Conservation (phyloP, 2,329 filamentous ascomycete species). For the Zymoseptoria tritici region DNA sequence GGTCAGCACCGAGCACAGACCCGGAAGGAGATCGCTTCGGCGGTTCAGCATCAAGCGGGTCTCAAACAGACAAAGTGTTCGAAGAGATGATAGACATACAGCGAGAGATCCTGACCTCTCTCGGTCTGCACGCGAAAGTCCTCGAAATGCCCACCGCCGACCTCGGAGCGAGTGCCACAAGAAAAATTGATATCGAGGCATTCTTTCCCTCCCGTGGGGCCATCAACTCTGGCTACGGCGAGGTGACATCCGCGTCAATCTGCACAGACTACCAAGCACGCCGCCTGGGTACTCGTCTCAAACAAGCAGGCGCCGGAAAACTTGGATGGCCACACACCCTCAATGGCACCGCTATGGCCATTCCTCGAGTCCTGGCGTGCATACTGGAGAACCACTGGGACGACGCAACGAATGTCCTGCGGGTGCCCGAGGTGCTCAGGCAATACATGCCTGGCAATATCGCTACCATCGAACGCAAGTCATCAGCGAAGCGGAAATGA, state of each 20-base stretch:
- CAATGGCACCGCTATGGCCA: conserved; percentile 88
- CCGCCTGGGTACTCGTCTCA: conserved; percentile 67
- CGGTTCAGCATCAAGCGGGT: conserved; percentile 14
- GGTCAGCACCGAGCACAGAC: conserved; percentile 48
- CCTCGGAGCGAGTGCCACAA: conserved; percentile 76
- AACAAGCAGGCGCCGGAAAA: conserved; percentile 43
- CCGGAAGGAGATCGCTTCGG: conserved; percentile 22
- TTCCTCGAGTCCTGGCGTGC: conserved; percentile 81
- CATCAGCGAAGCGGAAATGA: background rate
- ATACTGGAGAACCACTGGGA: conserved; percentile 89
- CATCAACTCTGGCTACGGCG: conserved; percentile 72
- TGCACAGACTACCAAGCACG: conserved; percentile 94
- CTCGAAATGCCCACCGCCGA: conserved; percentile 88
- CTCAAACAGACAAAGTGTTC: conserved; percentile 55
- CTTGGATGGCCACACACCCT: conserved; percentile 77
- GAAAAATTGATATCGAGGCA: conserved; percentile 90
- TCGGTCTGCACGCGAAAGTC: conserved; percentile 78
- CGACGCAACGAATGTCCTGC: conserved; percentile 57
- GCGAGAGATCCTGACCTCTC: conserved; percentile 66
- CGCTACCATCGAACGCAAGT: conserved; percentile 5
- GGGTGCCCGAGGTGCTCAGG: conserved; percentile 69
- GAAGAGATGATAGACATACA: conserved; percentile 83
- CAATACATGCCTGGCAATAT: conserved; percentile 60
- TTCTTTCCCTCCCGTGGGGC: conserved; percentile 75
- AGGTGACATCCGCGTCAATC: conserved; percentile 82